Evolutionary conservation across 2,329 filamentous ascomycete species (phyloP).

Genomic region (Sporothrix inflata): DNA sequence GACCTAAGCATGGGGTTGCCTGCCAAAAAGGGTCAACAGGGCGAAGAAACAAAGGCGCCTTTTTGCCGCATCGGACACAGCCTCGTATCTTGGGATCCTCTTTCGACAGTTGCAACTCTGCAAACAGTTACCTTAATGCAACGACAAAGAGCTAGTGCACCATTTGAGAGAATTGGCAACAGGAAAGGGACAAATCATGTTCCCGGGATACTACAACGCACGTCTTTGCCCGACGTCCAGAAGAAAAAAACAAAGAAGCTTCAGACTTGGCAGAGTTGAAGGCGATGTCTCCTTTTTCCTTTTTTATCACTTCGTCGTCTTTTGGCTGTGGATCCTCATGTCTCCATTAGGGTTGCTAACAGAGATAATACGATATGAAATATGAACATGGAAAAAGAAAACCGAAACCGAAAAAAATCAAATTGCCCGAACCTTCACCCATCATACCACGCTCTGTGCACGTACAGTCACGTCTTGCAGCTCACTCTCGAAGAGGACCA

Average conservation of each 20-base stretch:
- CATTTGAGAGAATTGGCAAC: neutral
- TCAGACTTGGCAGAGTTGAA: neutral
- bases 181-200: too few relatives aligned
- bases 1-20: neutral
- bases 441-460: neutral
- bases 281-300: neutral
- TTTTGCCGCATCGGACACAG: neutral
- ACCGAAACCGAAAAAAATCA: neutral
- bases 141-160: neutral
- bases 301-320: neutral
- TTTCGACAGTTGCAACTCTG: neutral
- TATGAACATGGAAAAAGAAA: neutral
- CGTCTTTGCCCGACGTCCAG: neutral
- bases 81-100: neutral
- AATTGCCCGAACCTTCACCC: neutral
- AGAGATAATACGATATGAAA: neutral
- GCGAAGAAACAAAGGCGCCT: conserved; percentile 3
- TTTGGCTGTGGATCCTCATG: neutral
- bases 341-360: neutral
- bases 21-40: neutral
- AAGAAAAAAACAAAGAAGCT: neutral
- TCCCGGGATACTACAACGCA: neutral
- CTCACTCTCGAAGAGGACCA: neutral
- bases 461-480: neutral
- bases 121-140: neutral